Conservation (phyloP, 805 yeast genomes). For the Candida boleticola region DNA sequence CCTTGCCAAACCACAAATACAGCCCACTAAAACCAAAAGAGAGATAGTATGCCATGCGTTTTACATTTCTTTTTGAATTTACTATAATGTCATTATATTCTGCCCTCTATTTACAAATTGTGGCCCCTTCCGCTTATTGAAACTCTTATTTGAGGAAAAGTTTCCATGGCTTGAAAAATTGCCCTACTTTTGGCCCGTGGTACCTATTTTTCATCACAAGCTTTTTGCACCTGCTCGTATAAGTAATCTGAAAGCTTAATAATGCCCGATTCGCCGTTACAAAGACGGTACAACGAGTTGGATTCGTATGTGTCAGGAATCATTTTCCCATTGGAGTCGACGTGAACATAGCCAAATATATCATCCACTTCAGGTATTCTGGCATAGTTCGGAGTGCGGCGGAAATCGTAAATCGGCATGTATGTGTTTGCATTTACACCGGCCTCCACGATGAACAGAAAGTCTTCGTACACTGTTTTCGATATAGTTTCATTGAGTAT, state of each 20-base stretch:
- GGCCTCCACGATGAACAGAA: slow-evolving; percentile 55
- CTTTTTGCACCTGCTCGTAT: slow-evolving; percentile 36
- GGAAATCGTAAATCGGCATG: slow-evolving; percentile 72
- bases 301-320: slow-evolving; percentile 52
- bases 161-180: too few relatives aligned
- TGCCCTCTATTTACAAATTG: too few relatives aligned
- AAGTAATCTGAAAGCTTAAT: slow-evolving; percentile 52
- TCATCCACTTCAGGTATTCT: slow-evolving; percentile 71
- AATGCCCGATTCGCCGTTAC: slow-evolving; percentile 46
- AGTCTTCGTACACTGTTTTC: slow-evolving; percentile 39
- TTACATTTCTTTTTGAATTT: too few relatives aligned
- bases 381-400: slow-evolving; percentile 62
- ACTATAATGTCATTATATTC: too few relatives aligned
- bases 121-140: too few relatives aligned
- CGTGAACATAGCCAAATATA: slow-evolving; percentile 66
- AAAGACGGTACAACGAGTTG: slow-evolving; percentile 58
- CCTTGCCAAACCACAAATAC: too few relatives aligned
- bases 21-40: too few relatives aligned
- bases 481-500: slow-evolving; percentile 25
- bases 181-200: too few relatives aligned
- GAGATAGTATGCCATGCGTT: too few relatives aligned
- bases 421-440: slow-evolving; percentile 48
- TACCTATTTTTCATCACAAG: slow-evolving; percentile 22
- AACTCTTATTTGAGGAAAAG: too few relatives aligned
- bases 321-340: slow-evolving; percentile 54